phyloP scores from a whole-genome alignment of 805 yeast genomes.

The Suhomyces emberorum region DNA sequence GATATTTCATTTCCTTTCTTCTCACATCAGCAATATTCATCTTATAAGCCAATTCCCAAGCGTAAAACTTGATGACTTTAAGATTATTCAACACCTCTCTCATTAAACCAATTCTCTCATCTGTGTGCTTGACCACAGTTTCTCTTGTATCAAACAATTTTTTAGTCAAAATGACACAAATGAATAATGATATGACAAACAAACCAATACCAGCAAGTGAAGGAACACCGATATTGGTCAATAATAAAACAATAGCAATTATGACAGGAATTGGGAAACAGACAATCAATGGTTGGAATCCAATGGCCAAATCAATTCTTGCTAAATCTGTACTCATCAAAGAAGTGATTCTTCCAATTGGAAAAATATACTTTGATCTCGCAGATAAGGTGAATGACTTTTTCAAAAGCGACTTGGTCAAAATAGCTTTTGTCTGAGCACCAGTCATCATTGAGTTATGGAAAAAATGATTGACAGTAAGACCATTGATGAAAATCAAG shows the following conservation, averaged over 20 bases:
- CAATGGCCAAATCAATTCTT: constrained; percentile 42
- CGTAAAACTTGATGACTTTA: constrained; percentile 43
- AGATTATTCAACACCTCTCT: constrained; percentile 40
- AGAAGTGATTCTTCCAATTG: constrained; percentile 40
- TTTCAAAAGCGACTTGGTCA: constrained; percentile 36
- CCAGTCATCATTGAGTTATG: constrained; percentile 43
- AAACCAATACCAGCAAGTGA: constrained; percentile 42
- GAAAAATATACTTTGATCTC: constrained; percentile 30
- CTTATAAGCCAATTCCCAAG: constrained; percentile 46
- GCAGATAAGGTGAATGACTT: constrained; percentile 39
- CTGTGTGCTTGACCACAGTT: constrained; percentile 37
- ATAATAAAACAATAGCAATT: constrained; percentile 35
- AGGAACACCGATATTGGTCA: constrained; percentile 36
- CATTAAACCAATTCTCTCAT: constrained; percentile 40
- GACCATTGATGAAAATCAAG: constrained; percentile 45
- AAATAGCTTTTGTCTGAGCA: constrained; percentile 37
- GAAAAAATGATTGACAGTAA: constrained; percentile 40
- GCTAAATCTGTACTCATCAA: constrained; percentile 43
- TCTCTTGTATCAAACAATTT: constrained; percentile 35
- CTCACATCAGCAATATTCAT: constrained; percentile 33
- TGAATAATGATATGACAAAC: constrained; percentile 31
- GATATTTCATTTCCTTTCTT: constrained; percentile 36
- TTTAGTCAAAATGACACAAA: constrained; percentile 34
- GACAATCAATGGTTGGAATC: constrained; percentile 40
- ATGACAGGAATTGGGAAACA: constrained; percentile 43